A percentile compares a stretch with the other conserved stretches of the same genome.
Conservation (phyloP, 371 early-diverging fungal species). For the Mycotypha africana region DNA sequence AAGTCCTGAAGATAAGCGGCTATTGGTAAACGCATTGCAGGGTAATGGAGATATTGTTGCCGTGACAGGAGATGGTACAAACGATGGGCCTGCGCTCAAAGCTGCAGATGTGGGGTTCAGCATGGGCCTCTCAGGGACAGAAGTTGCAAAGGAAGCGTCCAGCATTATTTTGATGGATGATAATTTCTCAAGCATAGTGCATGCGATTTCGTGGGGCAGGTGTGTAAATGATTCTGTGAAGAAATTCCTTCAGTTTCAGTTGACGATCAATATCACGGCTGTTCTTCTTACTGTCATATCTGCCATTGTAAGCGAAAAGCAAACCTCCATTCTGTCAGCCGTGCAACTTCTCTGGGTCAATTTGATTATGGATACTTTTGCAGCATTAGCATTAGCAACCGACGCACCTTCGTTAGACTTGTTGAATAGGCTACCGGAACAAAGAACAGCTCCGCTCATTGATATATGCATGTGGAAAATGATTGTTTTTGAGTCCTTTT, state of each 20-base stretch:
- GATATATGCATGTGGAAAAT: constrained; percentile 68
- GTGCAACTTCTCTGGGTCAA: constrained; percentile 81
- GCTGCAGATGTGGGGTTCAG: constrained; percentile 77
- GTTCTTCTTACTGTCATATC: constrained; percentile 64
- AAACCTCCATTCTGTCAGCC: constrained; percentile 60
- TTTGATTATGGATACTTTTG: constrained; percentile 79
- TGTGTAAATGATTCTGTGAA: constrained; percentile 75
- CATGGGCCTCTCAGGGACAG: constrained; percentile 81
- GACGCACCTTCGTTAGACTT: constrained; percentile 67
- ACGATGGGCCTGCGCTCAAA: constrained; percentile 76
- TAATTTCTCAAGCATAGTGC: constrained; percentile 73
- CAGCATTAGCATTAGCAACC: constrained; percentile 72
- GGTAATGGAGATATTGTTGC: constrained; percentile 67
- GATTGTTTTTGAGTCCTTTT: constrained; percentile 59
- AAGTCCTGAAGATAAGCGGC: constrained; percentile 72
- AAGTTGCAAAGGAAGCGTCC: constrained; percentile 80
- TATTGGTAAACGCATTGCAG: constrained; percentile 61
- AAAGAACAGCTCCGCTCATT: constrained; percentile 59
- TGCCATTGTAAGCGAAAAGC: constrained; percentile 36
- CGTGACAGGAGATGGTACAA: constrained; percentile 83
- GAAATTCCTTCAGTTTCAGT: constrained; percentile 78
- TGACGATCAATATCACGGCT: constrained; percentile 75
- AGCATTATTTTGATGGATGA: constrained; percentile 78
- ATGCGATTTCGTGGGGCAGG: constrained; percentile 76
- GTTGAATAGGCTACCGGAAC: constrained; percentile 56